Conservation (phyloP, 108 stramenopile genomes). For the Halocafeteria seosinensis region DNA sequence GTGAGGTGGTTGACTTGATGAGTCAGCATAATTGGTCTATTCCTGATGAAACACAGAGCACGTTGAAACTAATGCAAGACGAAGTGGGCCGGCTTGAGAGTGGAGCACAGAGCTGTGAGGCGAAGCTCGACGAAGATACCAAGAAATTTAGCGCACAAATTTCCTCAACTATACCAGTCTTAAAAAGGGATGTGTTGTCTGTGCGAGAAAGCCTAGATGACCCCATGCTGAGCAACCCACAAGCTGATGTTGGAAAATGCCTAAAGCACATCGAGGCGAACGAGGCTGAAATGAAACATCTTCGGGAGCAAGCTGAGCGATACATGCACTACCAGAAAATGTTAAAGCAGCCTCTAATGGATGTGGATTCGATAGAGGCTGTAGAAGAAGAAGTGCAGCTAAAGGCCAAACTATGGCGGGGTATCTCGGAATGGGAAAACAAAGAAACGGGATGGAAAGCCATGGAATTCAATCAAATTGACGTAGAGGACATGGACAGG, state of each 20-base stretch:
- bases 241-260: conserved; percentile 23
- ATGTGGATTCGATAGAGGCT: conserved; percentile 41
- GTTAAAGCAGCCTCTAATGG: conserved; percentile 28
- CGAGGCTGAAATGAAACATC: conserved; percentile 8
- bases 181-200: conserved; percentile 17
- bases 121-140: conserved; percentile 37
- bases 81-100: conserved; percentile 23
- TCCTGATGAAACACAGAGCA: conserved; percentile 30
- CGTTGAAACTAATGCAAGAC: conserved; percentile 35
- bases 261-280: conserved; percentile 25
- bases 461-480: conserved; percentile 27
- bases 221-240: conserved; percentile 16
- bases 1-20: conserved; percentile 29
- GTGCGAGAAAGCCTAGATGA: conserved; percentile 40
- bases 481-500: conserved; percentile 34
- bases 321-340: conserved; percentile 33
- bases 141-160: conserved; percentile 25
- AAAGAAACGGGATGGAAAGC: conserved; percentile 23
- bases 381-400: conserved; percentile 30
- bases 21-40: conserved; percentile 26
- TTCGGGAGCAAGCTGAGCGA: conserved; percentile 28
- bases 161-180: conserved; percentile 21
- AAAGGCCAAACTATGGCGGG: conserved; percentile 39
- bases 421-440: conserved; percentile 32
- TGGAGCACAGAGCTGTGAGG: conserved; percentile 32